Evolutionary conservation across 2,329 filamentous ascomycete species (phyloP), one percentile per base, ranked within the genome.

Genomic region (Alternaria triticimaculans): DNA sequence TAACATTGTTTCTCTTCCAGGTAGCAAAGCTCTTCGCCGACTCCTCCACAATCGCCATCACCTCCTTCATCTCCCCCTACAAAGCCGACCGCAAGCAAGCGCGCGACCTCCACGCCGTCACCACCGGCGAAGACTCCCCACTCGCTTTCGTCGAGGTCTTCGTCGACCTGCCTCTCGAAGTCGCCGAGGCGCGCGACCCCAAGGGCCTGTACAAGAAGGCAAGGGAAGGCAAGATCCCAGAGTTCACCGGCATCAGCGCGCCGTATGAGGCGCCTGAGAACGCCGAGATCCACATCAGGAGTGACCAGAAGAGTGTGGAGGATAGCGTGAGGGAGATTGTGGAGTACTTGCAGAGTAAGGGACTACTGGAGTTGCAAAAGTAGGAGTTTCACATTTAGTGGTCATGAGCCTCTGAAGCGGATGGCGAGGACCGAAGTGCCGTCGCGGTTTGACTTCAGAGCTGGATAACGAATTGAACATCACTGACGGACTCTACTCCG

Each of bases 141-240:
- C 87, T 98, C 61, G 90, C 92, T 10, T 99, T 99, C 79, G 87
- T 99, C 70, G 96, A 99, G 84, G 93, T 98, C 62, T 97, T 89
- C 78, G 90, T 99, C 67, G 94, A 99, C 81, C 89, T 98, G 12
- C 92, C 94, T 14, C 87, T 98, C 71, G 92, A 93, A 81, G 93
- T 96, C 48, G 95, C 96, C 41, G 95, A 98, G 88, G 86, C 95
- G 87, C 89, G 96, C 67, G 96, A 99, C 78, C 96, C 96, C 53
- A 99, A 99, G 88, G 96, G 95, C 6, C 84, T 98, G 64, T 99
- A 99, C 84, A 97, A 97, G 87, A 97, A 97, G 88, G 96, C 96
- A 12, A 86, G 95, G 48, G 90, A 92, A 55, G 96, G 96, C 48
- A 89, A 96, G 81, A 98, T 98, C 82, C 96, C 96, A 82, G 93